Evolutionary conservation across 2,329 filamentous ascomycete species (phyloP).

Genomic region (Aspergillus uvarum): DNA sequence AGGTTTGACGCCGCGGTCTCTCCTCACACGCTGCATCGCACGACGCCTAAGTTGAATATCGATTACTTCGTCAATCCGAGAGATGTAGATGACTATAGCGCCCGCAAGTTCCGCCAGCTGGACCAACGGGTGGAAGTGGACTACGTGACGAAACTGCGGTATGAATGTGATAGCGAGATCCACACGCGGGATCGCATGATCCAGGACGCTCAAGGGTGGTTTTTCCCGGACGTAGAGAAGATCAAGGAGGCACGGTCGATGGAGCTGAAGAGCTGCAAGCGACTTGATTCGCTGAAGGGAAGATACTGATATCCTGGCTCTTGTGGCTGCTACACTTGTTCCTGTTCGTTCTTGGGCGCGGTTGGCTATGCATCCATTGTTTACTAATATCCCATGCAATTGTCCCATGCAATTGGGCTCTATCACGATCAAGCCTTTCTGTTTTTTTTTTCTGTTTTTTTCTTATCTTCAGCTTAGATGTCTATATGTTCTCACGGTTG

Average conservation of each 20-base stretch:
- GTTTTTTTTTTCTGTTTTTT: not conserved
- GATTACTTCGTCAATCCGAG: conserved; percentile 82
- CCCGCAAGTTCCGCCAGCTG: conserved; percentile 68
- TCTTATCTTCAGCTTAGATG: conserved; percentile 17
- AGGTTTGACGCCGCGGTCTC: conserved; percentile 70
- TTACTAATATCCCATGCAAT: conserved; percentile 11
- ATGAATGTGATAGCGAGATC: conserved; percentile 73
- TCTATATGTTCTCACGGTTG: conserved; percentile 13
- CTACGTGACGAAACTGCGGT: conserved; percentile 66
- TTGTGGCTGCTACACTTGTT: conserved; percentile 8
- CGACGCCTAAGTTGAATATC: conserved; percentile 68
- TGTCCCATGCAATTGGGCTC: not conserved
- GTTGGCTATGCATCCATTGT: not conserved
- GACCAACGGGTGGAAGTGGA: conserved; percentile 75
- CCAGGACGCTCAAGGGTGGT: conserved; percentile 83
- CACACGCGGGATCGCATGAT: conserved; percentile 64
- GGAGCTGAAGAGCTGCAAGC: conserved; percentile 60
- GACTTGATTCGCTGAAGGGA: conserved; percentile 52
- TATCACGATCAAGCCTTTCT: not conserved
- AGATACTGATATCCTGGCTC: conserved; percentile 27
- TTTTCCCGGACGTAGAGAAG: conserved; percentile 76
- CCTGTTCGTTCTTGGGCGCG: not conserved
- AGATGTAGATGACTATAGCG: conserved; percentile 70
- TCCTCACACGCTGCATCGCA: conserved; percentile 73
- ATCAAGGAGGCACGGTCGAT: conserved; percentile 68